phyloP scores from a whole-genome alignment of 306 rosid genomes.

The Malus orientalis region DNA sequence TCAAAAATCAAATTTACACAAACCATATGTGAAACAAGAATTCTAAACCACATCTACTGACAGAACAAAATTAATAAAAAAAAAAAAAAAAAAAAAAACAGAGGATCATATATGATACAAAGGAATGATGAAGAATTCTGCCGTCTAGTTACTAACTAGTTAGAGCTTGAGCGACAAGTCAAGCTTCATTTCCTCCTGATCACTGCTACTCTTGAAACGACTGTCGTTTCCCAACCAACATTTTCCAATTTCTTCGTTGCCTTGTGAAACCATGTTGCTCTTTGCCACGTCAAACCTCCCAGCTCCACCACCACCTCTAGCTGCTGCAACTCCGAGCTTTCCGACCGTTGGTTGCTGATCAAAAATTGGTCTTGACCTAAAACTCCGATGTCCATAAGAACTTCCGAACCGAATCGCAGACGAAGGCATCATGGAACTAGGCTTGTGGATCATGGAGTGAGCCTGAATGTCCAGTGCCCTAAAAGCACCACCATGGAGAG shows the following conservation, averaged over 20 bases:
- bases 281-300: conserved; percentile 10
- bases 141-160: not conserved
- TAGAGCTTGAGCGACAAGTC: conserved; percentile 67
- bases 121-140: not conserved
- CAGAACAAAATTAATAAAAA: not conserved
- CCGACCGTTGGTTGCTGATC: conserved; percentile 41
- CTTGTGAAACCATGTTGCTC: not conserved
- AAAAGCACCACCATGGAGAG: conserved; percentile 31
- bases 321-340: conserved; percentile 19
- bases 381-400: conserved; percentile 28
- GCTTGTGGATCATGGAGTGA: conserved; percentile 47
- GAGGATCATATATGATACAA: not conserved
- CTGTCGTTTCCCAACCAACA: conserved; percentile 26
- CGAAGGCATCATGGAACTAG: conserved; percentile 18
- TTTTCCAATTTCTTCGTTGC: conserved; percentile 23
- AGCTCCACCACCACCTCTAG: conserved; percentile 15
- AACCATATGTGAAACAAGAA: not conserved
- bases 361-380: conserved; percentile 25
- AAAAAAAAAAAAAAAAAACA: not conserved
- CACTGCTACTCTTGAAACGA: conserved; percentile 15
- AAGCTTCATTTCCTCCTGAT: conserved; percentile 46
- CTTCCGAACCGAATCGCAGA: not conserved
- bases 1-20: conserved; percentile 10
- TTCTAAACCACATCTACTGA: conserved; percentile 18
- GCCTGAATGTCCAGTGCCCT: conserved; percentile 46